phyloP scores from a whole-genome alignment of 495 filamentous ascomycete genomes.

The Penicillium simplicissimum region DNA sequence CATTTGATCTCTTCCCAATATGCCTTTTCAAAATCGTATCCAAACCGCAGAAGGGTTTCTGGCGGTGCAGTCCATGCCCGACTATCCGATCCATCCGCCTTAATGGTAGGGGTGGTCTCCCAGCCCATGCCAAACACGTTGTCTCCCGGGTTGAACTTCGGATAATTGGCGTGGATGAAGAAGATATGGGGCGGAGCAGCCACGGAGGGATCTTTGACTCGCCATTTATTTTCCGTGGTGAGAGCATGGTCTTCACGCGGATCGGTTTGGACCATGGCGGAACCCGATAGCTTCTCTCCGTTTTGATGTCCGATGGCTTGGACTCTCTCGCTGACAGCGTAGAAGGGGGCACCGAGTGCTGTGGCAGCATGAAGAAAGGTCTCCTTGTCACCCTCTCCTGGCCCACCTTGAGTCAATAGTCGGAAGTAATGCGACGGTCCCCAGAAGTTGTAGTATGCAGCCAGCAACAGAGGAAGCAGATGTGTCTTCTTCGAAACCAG shows the following conservation, averaged over 20 bases:
- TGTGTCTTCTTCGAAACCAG: constrained; percentile 59
- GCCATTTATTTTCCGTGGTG: constrained; percentile 38
- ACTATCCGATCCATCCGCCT: constrained; percentile 39
- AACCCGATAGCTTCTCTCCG: constrained; percentile 34
- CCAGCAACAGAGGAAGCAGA: constrained; percentile 51
- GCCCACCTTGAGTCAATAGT: constrained; percentile 55
- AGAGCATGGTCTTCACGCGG: constrained; percentile 46
- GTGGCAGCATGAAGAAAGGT: constrained; percentile 59
- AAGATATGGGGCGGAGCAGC: constrained; percentile 40
- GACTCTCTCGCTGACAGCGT: constrained; percentile 50
- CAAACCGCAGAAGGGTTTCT: constrained; percentile 42
- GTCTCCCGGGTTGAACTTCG: constrained; percentile 55
- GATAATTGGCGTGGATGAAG: constrained; percentile 57
- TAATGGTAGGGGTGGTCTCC: constrained; percentile 42
- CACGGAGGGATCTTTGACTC: constrained; percentile 38
- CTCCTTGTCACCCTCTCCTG: constrained; percentile 66
- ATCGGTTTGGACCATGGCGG: constrained; percentile 50
- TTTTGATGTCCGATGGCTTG: constrained; percentile 41
- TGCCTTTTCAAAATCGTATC: constrained; percentile 52
- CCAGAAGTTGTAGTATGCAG: constrained; percentile 65
- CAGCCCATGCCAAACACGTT: constrained; percentile 43
- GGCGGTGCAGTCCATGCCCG: constrained; percentile 45
- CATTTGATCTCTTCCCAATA: constrained; percentile 55
- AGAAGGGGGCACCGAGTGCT: constrained; percentile 50
- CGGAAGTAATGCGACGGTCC: constrained; percentile 60